phyloP scores from a whole-genome alignment of 257 asterid genomes.

The Orobanche coerulescens region DNA sequence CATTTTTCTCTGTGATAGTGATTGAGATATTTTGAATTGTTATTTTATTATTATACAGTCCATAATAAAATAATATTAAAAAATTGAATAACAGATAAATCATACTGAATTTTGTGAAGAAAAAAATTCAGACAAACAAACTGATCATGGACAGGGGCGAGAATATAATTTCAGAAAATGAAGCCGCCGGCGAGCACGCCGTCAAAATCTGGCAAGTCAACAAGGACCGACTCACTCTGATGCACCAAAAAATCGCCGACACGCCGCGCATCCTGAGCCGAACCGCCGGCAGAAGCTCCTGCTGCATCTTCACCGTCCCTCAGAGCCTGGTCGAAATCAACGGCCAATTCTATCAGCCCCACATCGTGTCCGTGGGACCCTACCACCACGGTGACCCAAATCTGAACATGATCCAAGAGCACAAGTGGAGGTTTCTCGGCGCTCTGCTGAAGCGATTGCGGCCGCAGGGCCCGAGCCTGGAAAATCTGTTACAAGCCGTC shows the following conservation, averaged over 20 bases:
- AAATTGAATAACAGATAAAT: no score
- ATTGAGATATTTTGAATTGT: no score
- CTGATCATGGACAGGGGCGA: neutral
- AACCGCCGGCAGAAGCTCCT: constrained; percentile 63
- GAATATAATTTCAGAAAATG: constrained; percentile 16
- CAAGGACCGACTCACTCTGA: constrained; percentile 35
- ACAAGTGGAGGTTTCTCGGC: constrained; percentile 79
- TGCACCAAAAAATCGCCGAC: constrained; percentile 50
- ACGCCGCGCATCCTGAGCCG: constrained; percentile 60
- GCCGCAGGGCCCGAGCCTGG: constrained; percentile 25
- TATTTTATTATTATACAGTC: no score
- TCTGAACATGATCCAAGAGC: constrained; percentile 71
- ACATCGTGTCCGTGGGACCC: constrained; percentile 74
- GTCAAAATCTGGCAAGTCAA: constrained; percentile 46
- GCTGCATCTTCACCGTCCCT: constrained; percentile 80
- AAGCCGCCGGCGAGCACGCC: constrained; percentile 19
- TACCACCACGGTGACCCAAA: constrained; percentile 64
- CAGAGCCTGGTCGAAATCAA: constrained; percentile 54
- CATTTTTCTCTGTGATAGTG: no score
- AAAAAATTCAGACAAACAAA: no score
- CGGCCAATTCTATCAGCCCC: constrained; percentile 60
- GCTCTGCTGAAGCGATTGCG: constrained; percentile 38
- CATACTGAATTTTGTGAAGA: no score
- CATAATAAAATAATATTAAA: no score
- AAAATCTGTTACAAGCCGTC: constrained; percentile 40